phyloP scores from a whole-genome alignment of 345 rosid species.

The Populus tremula region DNA sequence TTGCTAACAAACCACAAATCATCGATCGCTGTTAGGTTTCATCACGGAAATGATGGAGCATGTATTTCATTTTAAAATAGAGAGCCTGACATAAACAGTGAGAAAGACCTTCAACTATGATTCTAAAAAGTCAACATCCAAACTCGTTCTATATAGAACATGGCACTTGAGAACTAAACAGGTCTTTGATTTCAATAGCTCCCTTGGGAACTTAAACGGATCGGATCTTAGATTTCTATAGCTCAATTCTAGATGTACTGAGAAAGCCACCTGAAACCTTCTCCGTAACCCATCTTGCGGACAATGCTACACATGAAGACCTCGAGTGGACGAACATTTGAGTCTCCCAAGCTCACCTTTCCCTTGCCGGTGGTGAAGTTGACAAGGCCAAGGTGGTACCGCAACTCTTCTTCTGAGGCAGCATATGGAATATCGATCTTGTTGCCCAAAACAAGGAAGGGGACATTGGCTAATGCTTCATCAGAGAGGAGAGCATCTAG shows the following conservation, averaged over 20 bases:
- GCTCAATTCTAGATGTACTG: conserved; percentile 55
- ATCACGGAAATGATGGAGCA: neutral
- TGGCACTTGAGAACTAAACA: neutral
- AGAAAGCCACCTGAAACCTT: conserved; percentile 78
- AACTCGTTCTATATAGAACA: conserved; percentile 22
- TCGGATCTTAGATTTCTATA: neutral
- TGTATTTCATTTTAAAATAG: neutral
- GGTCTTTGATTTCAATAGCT: neutral
- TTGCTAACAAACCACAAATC: neutral
- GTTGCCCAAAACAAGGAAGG: conserved; percentile 66
- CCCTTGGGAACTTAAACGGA: neutral
- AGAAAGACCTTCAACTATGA: conserved; percentile 8
- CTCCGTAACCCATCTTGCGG: conserved; percentile 76
- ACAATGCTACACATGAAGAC: conserved; percentile 79
- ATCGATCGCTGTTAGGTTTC: neutral
- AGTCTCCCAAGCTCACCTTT: conserved; percentile 45
- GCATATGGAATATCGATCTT: conserved; percentile 71
- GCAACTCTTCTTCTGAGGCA: conserved; percentile 70
- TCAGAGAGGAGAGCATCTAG: conserved; percentile 63
- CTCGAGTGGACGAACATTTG: conserved; percentile 60
- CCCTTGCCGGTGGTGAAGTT: conserved; percentile 78
- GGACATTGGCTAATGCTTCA: conserved; percentile 54
- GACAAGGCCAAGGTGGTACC: conserved; percentile 59
- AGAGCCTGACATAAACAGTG: neutral
- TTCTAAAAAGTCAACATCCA: conserved; percentile 8